Evolutionary conservation across 2,329 filamentous ascomycete genomes (phyloP), one percentile per base, ranked within the genome.

Genomic region (Pyrenochaeta sp.): DNA sequence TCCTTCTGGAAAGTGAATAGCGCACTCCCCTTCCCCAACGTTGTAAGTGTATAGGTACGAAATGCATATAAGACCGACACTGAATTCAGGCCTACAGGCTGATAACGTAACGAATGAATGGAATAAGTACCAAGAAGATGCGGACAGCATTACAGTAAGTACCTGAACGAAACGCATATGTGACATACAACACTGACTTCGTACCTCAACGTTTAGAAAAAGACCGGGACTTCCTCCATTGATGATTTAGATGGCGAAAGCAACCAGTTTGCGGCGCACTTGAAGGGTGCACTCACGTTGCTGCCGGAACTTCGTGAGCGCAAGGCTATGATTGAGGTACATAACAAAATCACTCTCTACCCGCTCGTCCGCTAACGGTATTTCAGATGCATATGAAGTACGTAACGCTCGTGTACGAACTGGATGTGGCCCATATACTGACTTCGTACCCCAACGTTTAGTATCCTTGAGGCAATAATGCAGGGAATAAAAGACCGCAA

Each of bases 1-100:
- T 98, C 96, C 78, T 99, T 99, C 81, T 99, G 95, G 95, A 86
- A 89, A 60, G 92, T 92, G 75, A 98, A 99, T 75, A 92, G 95
- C 0, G 88, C 91, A 7, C 84, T 92, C 22, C 94, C 95, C 1
- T 98, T 99, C 71, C 95, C 94, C 1, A 92, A 97, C 70, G 95
- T 97, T 19, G 19, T 19, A 19, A 19, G 19, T 19, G 19, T 19
- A 19, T 19, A 19, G 19, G 19, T 19, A 19, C 19, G 19, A 19
- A 19, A 19, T 19, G 19, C 19, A 19, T 19, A 19, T 19, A 19
- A 19, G 19, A 19, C 19, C 19, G 19, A 19, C 19, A 19, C 19
- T 19, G 19, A 19, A 19, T 19, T 19, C 19, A 19, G 19, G 19
- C 19, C 19, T 19, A 19, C 19, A 19, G 2, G 95, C 95, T 0